phyloP scores from a whole-genome alignment of 2,329 filamentous ascomycete species.

The Cyclaneusma minus region DNA sequence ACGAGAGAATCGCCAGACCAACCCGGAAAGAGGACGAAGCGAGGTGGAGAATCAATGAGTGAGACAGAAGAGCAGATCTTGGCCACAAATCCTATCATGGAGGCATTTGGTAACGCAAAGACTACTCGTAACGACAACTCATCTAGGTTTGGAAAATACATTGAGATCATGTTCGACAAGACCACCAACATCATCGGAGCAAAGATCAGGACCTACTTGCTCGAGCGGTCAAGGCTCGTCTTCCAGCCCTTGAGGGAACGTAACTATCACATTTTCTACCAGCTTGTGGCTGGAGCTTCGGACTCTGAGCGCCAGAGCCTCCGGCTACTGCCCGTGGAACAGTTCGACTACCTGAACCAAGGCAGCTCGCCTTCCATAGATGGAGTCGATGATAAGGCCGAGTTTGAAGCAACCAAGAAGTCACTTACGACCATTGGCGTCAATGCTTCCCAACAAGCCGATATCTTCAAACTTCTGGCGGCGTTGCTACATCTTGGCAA shows the following conservation, averaged over 20 bases:
- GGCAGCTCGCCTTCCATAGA: slow-evolving; percentile 83
- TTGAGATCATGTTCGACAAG: slow-evolving; percentile 98
- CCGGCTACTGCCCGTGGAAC: slow-evolving; percentile 64
- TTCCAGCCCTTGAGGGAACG: slow-evolving; percentile 96
- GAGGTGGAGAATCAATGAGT: slow-evolving; percentile 71
- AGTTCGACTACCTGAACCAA: slow-evolving; percentile 94
- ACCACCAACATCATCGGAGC: slow-evolving; percentile 93
- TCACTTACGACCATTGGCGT: slow-evolving; percentile 85
- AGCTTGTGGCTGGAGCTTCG: slow-evolving; percentile 82
- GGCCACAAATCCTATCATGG: slow-evolving; percentile 98
- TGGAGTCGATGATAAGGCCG: slow-evolving; percentile 87
- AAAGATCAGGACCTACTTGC: slow-evolving; percentile 87
- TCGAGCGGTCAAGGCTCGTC: slow-evolving; percentile 88
- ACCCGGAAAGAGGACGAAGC: slow-evolving; percentile 60
- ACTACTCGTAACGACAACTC: slow-evolving; percentile 99
- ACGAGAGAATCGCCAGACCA: slow-evolving; percentile 90
- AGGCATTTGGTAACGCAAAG: slow-evolving; percentile 98
- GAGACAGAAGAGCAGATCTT: slow-evolving; percentile 98
- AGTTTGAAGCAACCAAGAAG: slow-evolving; percentile 77
- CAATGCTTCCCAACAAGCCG: slow-evolving; percentile 51
- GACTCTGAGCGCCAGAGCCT: slow-evolving; percentile 71
- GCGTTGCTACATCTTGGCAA: slow-evolving; percentile 91
- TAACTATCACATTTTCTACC: slow-evolving; percentile 99
- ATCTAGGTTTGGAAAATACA: slow-evolving; percentile 97
- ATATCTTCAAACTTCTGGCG: slow-evolving; percentile 82